Evolutionary conservation across 2,329 filamentous ascomycete genomes (phyloP).

Genomic region (Pseudocercospora eumusae): DNA sequence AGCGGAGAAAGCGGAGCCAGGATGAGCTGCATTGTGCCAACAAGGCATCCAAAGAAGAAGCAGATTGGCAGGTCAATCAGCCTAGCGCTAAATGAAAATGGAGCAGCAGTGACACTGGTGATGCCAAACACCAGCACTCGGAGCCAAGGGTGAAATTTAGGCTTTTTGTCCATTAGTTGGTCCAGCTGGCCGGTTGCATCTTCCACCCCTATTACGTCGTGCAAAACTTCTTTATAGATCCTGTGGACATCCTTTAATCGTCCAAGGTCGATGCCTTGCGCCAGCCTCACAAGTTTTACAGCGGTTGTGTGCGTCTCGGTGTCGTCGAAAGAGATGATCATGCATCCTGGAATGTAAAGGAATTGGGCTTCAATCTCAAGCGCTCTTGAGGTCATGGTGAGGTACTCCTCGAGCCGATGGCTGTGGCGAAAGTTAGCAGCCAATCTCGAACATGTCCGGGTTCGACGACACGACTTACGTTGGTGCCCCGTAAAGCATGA

Average conservation of each 20-base stretch:
- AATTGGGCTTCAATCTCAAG: constrained; percentile 88
- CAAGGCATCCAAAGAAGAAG: constrained; percentile 73
- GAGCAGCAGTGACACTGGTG: constrained; percentile 73
- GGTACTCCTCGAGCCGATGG: constrained; percentile 80
- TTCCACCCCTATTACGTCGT: constrained; percentile 70
- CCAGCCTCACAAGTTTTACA: constrained; percentile 70
- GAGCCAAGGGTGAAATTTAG: constrained; percentile 54
- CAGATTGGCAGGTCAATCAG: constrained; percentile 76
- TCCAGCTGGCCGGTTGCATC: constrained; percentile 66
- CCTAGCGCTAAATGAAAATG: constrained; percentile 76
- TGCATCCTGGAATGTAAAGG: constrained; percentile 84
- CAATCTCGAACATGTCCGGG: too few species aligned
- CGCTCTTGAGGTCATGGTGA: constrained; percentile 83
- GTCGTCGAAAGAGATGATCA: constrained; percentile 91
- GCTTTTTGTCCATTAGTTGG: constrained; percentile 58
- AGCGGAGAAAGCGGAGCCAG: constrained; percentile 73
- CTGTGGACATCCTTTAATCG: constrained; percentile 73
- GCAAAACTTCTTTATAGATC: constrained; percentile 78
- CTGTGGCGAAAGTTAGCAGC: background rate
- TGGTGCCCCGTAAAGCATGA: constrained; percentile 80
- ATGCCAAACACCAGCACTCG: constrained; percentile 70
- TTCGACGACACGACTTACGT: background rate
- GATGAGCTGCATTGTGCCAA: constrained; percentile 73
- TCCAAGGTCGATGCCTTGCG: constrained; percentile 71
- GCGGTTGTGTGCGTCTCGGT: constrained; percentile 71